Evolutionary conservation across 495 filamentous ascomycete species (phyloP).

Genomic region (Neurospora sp.): DNA sequence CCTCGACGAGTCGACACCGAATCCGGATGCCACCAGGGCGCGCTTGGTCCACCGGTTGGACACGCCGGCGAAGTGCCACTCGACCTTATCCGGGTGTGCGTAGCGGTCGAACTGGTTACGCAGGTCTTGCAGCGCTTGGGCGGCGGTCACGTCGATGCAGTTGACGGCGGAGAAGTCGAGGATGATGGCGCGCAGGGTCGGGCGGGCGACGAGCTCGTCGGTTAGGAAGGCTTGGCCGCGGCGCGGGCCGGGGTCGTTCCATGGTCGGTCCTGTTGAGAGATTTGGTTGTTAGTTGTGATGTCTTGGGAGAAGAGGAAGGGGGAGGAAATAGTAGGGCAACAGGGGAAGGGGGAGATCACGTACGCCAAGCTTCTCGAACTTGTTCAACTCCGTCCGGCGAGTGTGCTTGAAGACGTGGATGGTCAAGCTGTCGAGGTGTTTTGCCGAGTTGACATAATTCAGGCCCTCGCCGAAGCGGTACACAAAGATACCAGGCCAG

Average conservation of each 20-base stretch:
- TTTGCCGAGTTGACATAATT: slow-evolving; percentile 43
- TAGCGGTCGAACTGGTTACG: slow-evolving; percentile 40
- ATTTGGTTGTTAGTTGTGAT: slow-evolving; percentile 2
- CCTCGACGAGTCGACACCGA: slow-evolving; percentile 21
- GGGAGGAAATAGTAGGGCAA: neutral
- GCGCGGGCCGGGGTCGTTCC: slow-evolving; percentile 86
- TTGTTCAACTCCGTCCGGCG: slow-evolving; percentile 27
- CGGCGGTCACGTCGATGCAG: slow-evolving; percentile 37
- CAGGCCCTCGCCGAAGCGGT: slow-evolving; percentile 41
- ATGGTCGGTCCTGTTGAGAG: slow-evolving; percentile 36
- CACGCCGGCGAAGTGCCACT: slow-evolving; percentile 43
- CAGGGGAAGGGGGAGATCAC: neutral
- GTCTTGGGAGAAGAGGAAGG: neutral
- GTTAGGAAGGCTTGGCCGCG: slow-evolving; percentile 32
- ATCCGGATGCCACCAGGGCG: slow-evolving; percentile 37
- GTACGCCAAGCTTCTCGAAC: slow-evolving; percentile 30
- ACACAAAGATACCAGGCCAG: slow-evolving; percentile 41
- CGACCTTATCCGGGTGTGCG: slow-evolving; percentile 34
- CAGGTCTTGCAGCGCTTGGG: slow-evolving; percentile 39
- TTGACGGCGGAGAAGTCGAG: slow-evolving; percentile 41
- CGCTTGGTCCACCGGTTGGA: slow-evolving; percentile 40
- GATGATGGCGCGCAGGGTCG: slow-evolving; percentile 37
- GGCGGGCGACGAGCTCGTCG: slow-evolving; percentile 23
- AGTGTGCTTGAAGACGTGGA: slow-evolving; percentile 32
- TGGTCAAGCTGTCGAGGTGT: slow-evolving; percentile 36